phyloP scores from a whole-genome alignment of 2,329 filamentous ascomycete genomes.

The Balansia obtecta region DNA sequence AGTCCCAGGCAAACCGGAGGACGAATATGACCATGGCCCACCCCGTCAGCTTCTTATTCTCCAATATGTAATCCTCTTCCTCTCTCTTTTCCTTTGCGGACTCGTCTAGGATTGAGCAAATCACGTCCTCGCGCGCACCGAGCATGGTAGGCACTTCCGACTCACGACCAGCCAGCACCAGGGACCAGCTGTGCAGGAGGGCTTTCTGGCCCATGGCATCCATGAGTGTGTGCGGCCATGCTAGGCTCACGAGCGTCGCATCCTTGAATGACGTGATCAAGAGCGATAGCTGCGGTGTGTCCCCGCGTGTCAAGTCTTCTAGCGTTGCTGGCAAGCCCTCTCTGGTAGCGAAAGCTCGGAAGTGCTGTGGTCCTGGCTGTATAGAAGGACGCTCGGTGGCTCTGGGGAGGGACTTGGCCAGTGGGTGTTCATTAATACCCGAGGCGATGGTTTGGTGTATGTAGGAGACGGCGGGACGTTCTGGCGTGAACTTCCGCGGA shows the following conservation, averaged over 20 bases:
- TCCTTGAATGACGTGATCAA: slow-evolving; percentile 35
- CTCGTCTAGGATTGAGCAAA: not conserved
- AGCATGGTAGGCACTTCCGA: slow-evolving; percentile 25
- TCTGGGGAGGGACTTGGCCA: slow-evolving; percentile 24
- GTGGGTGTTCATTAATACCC: slow-evolving; percentile 27
- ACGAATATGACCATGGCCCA: slow-evolving; percentile 18
- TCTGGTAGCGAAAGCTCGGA: slow-evolving; percentile 9
- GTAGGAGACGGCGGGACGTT: slow-evolving; percentile 27
- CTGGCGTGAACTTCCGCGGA: slow-evolving; percentile 16
- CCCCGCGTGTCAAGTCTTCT: slow-evolving; percentile 27
- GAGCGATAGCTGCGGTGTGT: slow-evolving; percentile 32
- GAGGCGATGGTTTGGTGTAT: slow-evolving; percentile 23
- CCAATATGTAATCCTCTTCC: not conserved
- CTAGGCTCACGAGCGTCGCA: slow-evolving; percentile 33
- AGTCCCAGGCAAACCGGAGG: slow-evolving; percentile 21
- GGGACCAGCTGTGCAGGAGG: slow-evolving; percentile 32
- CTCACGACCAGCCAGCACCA: slow-evolving; percentile 30
- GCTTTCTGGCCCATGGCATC: slow-evolving; percentile 31
- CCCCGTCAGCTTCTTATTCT: slow-evolving; percentile 5
- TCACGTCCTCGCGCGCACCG: slow-evolving; percentile 15
- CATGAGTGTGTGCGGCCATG: slow-evolving; percentile 33
- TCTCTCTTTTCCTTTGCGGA: no score
- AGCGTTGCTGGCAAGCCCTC: slow-evolving; percentile 15
- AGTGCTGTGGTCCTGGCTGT: slow-evolving; percentile 8
- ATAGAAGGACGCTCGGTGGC: slow-evolving; percentile 10